These are phyloP conservation scores for Ceratobasidium sp. DNA, from an alignment of 1,284 basidiomycete species.

Conservation along the genomic window DNA sequence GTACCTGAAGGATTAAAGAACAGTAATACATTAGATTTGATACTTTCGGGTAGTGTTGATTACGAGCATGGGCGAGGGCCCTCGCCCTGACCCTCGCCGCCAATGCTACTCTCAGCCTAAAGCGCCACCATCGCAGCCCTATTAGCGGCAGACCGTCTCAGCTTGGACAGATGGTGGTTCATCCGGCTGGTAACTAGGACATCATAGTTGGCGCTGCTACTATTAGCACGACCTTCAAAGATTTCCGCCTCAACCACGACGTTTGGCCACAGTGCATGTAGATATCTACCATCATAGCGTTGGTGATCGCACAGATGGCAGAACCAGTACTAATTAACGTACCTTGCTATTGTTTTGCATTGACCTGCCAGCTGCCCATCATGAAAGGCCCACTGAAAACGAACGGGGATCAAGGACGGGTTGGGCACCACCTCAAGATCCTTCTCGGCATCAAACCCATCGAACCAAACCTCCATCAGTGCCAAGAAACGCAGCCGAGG, in stretches of 20 bases:
- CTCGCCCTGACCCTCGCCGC: too few species aligned
- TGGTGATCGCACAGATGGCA: not conserved
- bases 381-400: not conserved
- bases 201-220: not conserved
- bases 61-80: too few species aligned
- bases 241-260: not conserved
- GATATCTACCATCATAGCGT: not conserved
- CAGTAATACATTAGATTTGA: too few species aligned
- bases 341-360: not conserved
- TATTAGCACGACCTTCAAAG: not conserved
- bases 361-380: not conserved
- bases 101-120: too few species aligned
- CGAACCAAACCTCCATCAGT: not conserved
- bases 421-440: not conserved
- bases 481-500: not conserved
- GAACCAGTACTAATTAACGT: not conserved
- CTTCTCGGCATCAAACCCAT: not conserved
- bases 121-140: not conserved
- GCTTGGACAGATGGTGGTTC: not conserved
- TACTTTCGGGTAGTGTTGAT: too few species aligned
- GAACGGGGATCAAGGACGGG: not conserved
- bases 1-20: too few species aligned
- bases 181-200: not conserved
- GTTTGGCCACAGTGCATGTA: conserved; percentile 4
- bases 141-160: not conserved